Base-by-base conservation (phyloP, 441 rosid species). In the Pelargonium australe region DNA sequence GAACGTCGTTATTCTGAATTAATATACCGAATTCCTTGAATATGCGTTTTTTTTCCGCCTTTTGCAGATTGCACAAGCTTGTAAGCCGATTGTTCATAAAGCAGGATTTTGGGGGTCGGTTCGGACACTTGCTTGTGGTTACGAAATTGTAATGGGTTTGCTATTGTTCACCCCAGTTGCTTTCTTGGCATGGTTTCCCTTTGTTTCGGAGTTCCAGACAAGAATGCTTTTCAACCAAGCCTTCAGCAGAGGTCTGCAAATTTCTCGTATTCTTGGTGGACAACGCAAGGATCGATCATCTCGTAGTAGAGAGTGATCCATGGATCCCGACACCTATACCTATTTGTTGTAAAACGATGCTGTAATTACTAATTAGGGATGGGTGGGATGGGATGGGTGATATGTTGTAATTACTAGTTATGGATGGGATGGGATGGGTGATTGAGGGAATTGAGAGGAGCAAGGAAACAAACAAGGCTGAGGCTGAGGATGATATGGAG, bases 151-250 rank as follows among this genome's bases (percentile, higher is more conserved):
- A 3, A 95, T 95, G 95, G 98, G 99, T 4, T 80, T 92, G 81
- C 85, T 92, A 61, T 75, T 95, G 66, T 95, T 95, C 80, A 95
- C 97, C 1, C 99, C 99, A 2, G 98, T 95, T 45, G 98, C 98
- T 11, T 92, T 92, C 84, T 80, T 95, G 41, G 97, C 99, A 1
- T 95, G 99, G 99, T 95, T 95, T 68, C 99, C 98, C 0, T 95
- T 95, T 66, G 98, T 95, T 53, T 92, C 99, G 0, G 99, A 95
- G 78, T 95, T 95, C 74, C 99, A 95, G 77, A 95, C 99, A 7
- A 98, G 99, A 37, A 92, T 95, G 99, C 86, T 95, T 23, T 95
- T 95, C 85, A 95, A 95, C 85, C 99, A 95, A 80, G 99, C 98
- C 8, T 95, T 95, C 80, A 95, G 98, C 77, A 85, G 99, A 88